Base-by-base conservation (phyloP, 768 basidiomycete genomes). In the Leucocoprinus birnbaumii region DNA sequence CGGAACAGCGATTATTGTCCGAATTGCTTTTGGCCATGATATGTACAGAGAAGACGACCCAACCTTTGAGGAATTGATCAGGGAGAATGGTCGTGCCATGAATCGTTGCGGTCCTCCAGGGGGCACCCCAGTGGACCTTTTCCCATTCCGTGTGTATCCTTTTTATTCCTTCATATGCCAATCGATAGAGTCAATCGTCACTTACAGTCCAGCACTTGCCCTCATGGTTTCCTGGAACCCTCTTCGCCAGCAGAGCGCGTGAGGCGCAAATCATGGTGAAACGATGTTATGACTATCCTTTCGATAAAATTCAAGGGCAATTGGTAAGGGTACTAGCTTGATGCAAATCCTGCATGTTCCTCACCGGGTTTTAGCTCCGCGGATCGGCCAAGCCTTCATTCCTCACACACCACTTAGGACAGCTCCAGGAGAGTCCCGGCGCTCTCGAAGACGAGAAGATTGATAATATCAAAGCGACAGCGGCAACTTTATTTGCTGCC, bases 401-500 rank as follows among this genome's bases (percentile, higher is more conserved):
- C 63, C 74, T 72, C 48, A 75, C 77, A 1, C 82, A 78, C 9
- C 70, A 88, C 21, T 71, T 89, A 10, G 82, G 83, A 43, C 35
- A 31, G 21, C 52, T 59, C 13, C 46, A 77, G 78, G 41, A 65
- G 71, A 31, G 63, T 64, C 4, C 38, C 38, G 40, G 34, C 31
- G 16, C 61, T n/a, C n/a, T n/a, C 48, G 44, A 72, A 69, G 41
- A 50, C 66, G 67, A 65, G 41, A 65, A 73, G 6, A 55, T 79
- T 76, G 44, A 84, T 57, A 87, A 91, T 60, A 71, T 90, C 42
- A 85, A 86, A 57, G 87, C 86, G 84, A 82, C 85, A 0, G 88
- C 89, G 14, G 89, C 89, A 66, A 88, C 87, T 35, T 89, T 91
- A 83, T 90, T 86, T 63, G 70, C 76, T 3, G 82, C 79, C 18